Percentiles rank a stretch among this genome's conserved stretches.
Evolutionary conservation across 2,329 filamentous ascomycete species (phyloP).

Genomic region (Dichotomopilus funicola): DNA sequence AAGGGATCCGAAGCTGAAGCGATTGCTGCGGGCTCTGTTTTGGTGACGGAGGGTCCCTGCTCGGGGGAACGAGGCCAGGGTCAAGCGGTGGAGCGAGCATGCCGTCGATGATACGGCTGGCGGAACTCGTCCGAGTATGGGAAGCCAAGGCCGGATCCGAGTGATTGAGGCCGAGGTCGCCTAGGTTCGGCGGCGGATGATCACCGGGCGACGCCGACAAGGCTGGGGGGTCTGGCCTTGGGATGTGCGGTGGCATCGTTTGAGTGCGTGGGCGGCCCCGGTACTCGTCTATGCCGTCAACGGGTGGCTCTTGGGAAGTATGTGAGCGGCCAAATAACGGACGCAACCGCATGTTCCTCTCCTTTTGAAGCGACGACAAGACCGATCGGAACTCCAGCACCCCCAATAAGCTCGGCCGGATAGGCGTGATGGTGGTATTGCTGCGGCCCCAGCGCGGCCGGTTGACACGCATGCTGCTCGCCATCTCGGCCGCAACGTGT

Average conservation of each 20-base stretch:
- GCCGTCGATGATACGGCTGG: slow-evolving; percentile 19
- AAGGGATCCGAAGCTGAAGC: slow-evolving; percentile 44
- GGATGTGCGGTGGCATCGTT: slow-evolving; percentile 12
- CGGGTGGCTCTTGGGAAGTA: slow-evolving; percentile 26
- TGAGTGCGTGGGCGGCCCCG: slow-evolving; percentile 14
- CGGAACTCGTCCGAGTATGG: slow-evolving; percentile 14
- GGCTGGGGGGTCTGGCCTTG: slow-evolving; percentile 34
- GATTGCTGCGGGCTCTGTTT: slow-evolving; percentile 10
- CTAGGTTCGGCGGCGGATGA: slow-evolving; percentile 31
- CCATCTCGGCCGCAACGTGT: slow-evolving; percentile 73
- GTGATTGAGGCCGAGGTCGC: slow-evolving; percentile 36
- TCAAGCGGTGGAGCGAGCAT: slow-evolving; percentile 21
- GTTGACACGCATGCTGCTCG: slow-evolving; percentile 85
- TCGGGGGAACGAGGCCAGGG: neutral
- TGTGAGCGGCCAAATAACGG: slow-evolving; percentile 24
- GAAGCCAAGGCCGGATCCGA: slow-evolving; percentile 29
- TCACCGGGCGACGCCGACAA: slow-evolving; percentile 36
- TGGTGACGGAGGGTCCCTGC: slow-evolving; percentile 6
- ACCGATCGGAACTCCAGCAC: slow-evolving; percentile 91
- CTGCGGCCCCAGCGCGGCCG: slow-evolving; percentile 59
- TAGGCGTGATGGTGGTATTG: slow-evolving; percentile 72
- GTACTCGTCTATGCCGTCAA: slow-evolving; percentile 5
- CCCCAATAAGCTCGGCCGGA: slow-evolving; percentile 86
- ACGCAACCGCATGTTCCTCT: slow-evolving; percentile 50
- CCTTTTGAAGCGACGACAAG: slow-evolving; percentile 76